These are phyloP conservation scores for Phragmites australis DNA, from an alignment of 176 grass and related monocot genomes.

Conservation along the genomic window DNA sequence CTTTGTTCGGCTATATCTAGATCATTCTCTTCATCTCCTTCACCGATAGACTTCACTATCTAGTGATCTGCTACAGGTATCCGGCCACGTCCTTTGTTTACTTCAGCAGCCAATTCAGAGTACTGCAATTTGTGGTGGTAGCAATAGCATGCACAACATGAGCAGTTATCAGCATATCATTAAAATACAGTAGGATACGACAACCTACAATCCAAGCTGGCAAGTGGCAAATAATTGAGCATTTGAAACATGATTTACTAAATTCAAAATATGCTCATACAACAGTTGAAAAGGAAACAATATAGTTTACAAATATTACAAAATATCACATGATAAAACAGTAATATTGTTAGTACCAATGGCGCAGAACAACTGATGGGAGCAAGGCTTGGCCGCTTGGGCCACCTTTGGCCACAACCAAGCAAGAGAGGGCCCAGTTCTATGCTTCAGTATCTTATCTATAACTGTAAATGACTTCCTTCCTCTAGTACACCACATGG, in stretches of 20 bases:
- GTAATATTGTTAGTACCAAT: constrained; percentile 18
- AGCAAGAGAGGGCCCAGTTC: background rate
- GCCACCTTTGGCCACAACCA: too few relatives aligned
- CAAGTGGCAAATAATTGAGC: constrained; percentile 29
- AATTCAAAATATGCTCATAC: background rate
- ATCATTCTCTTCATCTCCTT: constrained; percentile 38
- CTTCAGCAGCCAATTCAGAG: constrained; percentile 81
- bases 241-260: background rate
- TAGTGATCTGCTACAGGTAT: constrained; percentile 99
- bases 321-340: constrained; percentile 15
- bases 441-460: background rate
- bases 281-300: background rate
- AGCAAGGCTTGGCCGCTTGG: constrained; percentile 13
- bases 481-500: background rate
- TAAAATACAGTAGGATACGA: constrained; percentile 21
- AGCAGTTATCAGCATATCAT: background rate
- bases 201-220: background rate
- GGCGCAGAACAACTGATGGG: background rate
- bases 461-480: constrained; percentile 13
- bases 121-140: constrained; percentile 57
- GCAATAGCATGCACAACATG: constrained; percentile 19
- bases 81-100: constrained; percentile 80
- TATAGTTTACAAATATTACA: background rate
- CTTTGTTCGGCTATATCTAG: constrained; percentile 37
- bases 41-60: constrained; percentile 64